Evolutionary conservation across 1,284 basidiomycete species (phyloP), one percentile per base, ranked within the genome.

Genomic region (Cutaneotrichosporon dermatis): DNA sequence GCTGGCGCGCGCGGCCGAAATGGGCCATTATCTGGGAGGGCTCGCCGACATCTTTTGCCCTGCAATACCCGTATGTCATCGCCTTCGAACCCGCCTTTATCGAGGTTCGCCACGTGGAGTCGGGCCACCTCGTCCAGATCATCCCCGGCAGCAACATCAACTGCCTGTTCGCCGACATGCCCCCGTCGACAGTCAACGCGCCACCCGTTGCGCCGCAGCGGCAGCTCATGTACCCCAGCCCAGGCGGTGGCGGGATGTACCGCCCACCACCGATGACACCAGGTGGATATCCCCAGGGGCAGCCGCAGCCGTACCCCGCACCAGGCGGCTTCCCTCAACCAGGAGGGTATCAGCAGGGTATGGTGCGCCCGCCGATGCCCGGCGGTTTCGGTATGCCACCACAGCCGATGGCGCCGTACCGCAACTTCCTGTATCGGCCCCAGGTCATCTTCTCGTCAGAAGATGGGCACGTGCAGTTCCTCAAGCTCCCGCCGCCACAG

Each of bases 11-110:
- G 50, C 83, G 92, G 57, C 88, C 85, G 66, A 87, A 91, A 62
- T 98, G 96, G 83, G 91, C 95, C 82, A 89, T 99, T 33, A 84
- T 92, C 69, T 99, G 96, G 96, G 94, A 99, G 78, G 96, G 96
- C 4, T 83, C 83, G 48, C 96, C 96, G 1, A 90, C 90, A 2
- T 87, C 89, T 34, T 99, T 99, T 72, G 93, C 96, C 2, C 83
- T 98, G 34, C 90, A 95, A 74, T 95, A 95, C 77, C 95, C 96
- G 0, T 99, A 94, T 76, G 91, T 99, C 37, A 83, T 99, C 45
- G 96, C 95, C 0, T 97, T 99, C 71, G 96, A 99, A 74, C 89
- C 93, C 9, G 89, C 88, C 2, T 99, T 99, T 73, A 88, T 99
- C 70, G 96, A 99, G 77, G 89, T 99, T 52, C 88, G 94, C 46